Evolutionary conservation across 2,329 filamentous ascomycete species (phyloP).

Genomic region (Pyrenochaeta sp.): DNA sequence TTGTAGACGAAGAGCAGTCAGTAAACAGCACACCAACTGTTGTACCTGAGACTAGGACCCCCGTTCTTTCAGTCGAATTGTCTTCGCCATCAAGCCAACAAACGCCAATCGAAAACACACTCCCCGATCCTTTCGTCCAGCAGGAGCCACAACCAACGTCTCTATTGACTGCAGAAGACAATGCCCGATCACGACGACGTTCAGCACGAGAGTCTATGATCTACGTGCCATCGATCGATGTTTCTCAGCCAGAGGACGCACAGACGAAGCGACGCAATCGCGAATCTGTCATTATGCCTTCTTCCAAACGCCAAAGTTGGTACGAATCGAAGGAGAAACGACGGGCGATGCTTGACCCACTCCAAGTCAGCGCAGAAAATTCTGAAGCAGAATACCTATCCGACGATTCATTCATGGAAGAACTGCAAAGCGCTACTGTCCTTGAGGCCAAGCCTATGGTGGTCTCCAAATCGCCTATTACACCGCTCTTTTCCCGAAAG

Average conservation of each 20-base stretch:
- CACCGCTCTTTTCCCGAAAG: conserved; percentile 63
- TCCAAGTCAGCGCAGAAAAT: conserved; percentile 48
- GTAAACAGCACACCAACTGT: conserved; percentile 45
- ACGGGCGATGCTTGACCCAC: conserved; percentile 49
- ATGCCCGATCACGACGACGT: conserved; percentile 24
- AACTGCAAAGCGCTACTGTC: conserved; percentile 80
- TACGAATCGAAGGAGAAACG: conserved; percentile 48
- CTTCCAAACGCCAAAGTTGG: conserved; percentile 32
- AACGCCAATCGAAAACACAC: conserved; percentile 12
- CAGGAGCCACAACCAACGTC: conserved; percentile 27
- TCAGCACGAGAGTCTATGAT: conserved; percentile 45
- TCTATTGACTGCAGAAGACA: conserved; percentile 20
- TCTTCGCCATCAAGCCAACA: conserved; percentile 11
- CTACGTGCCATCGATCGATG: conserved; percentile 31
- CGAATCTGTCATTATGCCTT: conserved; percentile 37
- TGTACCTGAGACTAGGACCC: conserved; percentile 38
- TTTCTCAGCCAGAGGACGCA: conserved; percentile 19
- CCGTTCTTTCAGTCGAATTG: conserved; percentile 32
- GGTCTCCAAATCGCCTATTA: conserved; percentile 78
- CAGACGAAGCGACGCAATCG: conserved; percentile 31
- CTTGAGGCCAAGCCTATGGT: conserved; percentile 83
- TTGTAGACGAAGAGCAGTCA: conserved; percentile 40
- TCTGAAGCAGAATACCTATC: conserved; percentile 63
- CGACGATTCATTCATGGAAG: conserved; percentile 86
- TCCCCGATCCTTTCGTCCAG: conserved; percentile 14